Base-by-base conservation (phyloP, 2,329 filamentous ascomycete genomes). In the Lomentospora prolificans region DNA sequence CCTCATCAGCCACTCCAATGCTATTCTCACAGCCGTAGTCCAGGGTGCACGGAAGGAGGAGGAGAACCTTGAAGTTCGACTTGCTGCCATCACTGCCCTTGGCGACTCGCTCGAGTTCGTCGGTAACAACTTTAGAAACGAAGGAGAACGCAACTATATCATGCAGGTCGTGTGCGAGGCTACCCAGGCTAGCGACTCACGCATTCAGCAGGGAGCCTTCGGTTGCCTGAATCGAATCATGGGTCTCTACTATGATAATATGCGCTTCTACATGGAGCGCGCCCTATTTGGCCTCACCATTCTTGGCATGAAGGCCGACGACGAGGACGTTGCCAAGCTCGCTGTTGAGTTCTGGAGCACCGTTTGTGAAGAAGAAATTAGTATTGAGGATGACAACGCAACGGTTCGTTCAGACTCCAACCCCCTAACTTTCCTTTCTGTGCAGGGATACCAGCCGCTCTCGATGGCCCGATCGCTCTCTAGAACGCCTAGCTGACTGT, bases 231-330 rank as follows among this genome's bases (percentile, higher is more conserved):
- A 99, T 81, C 85, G 94, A 66, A 97, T 99, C 72, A 99, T 99
- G 94, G 89, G 82, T 59, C 82, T 96, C 60, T 99, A 99, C 79
- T 99, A 99, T 71, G 94, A 99, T 66, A 95, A 96, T 76, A 99
- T 99, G 94, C 87, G 91, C 66, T 99, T 96, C 75, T 99, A 99
- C 77, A 99, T 99, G 94, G 94, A 99, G 79, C 97, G 97, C 82
- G 94, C 94, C 33, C 81, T 99, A 46, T 99, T 99, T 65, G 94
- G 94, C 57, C 80, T 99, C 41, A 99, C 94, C 39, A 96, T 99
- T 60, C 85, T 96, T 69, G 94, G 94, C 63, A 99, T 99, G 94
- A 96, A 96, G 82, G 95, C 85, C 65, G 86, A 91, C 6, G 94
- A 99, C 64, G 94, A 99, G 72, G 94, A 99, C 69, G 94, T 99